phyloP scores from a whole-genome alignment of 371 early-diverging fungal genomes.

The Rhizopus delemar region DNA sequence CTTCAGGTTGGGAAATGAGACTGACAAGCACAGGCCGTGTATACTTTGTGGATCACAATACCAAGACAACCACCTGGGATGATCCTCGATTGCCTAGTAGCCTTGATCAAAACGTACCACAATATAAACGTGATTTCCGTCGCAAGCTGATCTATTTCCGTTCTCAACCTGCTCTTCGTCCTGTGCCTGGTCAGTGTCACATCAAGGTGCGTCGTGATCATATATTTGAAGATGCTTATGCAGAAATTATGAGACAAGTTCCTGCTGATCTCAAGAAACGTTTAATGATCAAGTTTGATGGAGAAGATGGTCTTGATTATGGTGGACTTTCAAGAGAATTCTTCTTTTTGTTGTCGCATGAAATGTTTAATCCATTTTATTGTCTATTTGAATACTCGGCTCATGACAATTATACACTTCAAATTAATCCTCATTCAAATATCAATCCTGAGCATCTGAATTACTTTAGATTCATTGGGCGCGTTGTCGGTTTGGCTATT shows the following conservation, averaged over 20 bases:
- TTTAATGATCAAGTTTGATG: constrained; percentile 96
- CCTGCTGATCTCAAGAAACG: constrained; percentile 90
- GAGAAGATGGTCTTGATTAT: constrained; percentile 98
- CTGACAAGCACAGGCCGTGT: constrained; percentile 88
- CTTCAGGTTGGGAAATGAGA: constrained; percentile 98
- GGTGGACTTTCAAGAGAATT: constrained; percentile 98
- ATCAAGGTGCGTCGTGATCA: constrained; percentile 84
- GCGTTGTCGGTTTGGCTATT: constrained; percentile 94
- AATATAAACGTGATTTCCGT: constrained; percentile 97
- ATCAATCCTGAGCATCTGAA: constrained; percentile 98
- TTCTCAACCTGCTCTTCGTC: constrained; percentile 88
- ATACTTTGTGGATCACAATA: constrained; percentile 94
- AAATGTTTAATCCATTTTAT: constrained; percentile 98
- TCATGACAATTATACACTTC: constrained; percentile 94
- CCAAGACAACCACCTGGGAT: constrained; percentile 95
- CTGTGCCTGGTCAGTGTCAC: constrained; percentile 91
- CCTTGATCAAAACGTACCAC: constrained; percentile 92
- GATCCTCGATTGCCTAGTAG: constrained; percentile 94
- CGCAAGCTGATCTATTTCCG: constrained; percentile 94
- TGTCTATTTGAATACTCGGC: constrained; percentile 97
- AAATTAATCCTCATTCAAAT: constrained; percentile 94
- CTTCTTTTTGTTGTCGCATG: constrained; percentile 94
- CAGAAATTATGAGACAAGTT: constrained; percentile 87
- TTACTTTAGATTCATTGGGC: constrained; percentile 98
- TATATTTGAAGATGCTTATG: constrained; percentile 94